Percentiles rank a stretch among this genome's conserved stretches.
Evolutionary conservation across 2,329 filamentous ascomycete genomes (phyloP).

Genomic region (Metarhizium anisopliae): DNA sequence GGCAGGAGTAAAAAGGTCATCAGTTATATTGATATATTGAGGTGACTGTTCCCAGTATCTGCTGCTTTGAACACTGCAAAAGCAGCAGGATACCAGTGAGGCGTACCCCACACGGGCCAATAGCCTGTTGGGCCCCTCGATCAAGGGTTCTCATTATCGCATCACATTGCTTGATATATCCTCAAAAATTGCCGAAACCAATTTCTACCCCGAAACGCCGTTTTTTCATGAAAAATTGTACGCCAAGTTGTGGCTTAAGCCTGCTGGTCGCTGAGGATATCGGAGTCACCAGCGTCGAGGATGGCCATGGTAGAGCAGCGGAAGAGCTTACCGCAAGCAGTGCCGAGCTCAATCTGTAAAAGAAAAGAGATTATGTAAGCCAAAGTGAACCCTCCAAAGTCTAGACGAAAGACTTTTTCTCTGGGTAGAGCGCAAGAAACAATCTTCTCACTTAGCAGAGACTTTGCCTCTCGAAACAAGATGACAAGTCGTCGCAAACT

Average conservation of each 20-base stretch:
- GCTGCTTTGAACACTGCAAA: not conserved
- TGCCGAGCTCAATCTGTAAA: conserved; percentile 89
- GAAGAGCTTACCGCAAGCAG: conserved; percentile 98
- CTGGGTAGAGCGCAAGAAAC: conserved; percentile 54
- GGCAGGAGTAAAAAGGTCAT: conserved; percentile 8
- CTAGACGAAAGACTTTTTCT: conserved; percentile 70
- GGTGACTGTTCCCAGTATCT: conserved; percentile 5
- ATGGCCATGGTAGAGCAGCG: conserved; percentile 95
- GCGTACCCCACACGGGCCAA: conserved; percentile 9
- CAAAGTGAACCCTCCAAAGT: conserved; percentile 77
- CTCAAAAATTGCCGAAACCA: conserved; percentile 23
- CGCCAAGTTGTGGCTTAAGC: conserved; percentile 35
- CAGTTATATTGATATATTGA: conserved; percentile 12
- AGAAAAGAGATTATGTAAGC: conserved; percentile 42
- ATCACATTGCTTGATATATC: conserved; percentile 23
- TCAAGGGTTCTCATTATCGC: conserved; percentile 20
- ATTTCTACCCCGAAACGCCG: conserved; percentile 36
- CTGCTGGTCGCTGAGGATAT: conserved; percentile 79
- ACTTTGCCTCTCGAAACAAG: conserved; percentile 9
- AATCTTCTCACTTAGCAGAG: conserved; percentile 13
- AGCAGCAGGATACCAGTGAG: conserved; percentile 14
- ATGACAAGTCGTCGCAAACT: not conserved
- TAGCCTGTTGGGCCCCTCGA: conserved; percentile 4
- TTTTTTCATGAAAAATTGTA: conserved; percentile 14
- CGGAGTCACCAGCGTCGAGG: conserved; percentile 94